Conservation (phyloP, 1,284 basidiomycete genomes). For the Heterobasidion annosum region DNA sequence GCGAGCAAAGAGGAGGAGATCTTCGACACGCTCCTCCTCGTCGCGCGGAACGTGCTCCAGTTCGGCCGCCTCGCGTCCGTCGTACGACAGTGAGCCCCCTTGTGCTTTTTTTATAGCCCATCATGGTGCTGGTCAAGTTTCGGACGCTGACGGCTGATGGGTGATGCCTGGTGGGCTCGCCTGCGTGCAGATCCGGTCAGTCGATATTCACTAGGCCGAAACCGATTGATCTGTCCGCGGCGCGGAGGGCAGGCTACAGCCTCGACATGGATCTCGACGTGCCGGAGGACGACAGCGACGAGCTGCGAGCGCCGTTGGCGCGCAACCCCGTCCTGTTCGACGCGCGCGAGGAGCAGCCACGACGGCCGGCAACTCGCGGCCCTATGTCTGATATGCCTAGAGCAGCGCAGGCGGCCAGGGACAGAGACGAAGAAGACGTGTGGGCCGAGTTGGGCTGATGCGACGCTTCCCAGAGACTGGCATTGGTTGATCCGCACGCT, state of each 20-base stretch:
- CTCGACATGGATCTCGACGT: slow-evolving; percentile 68
- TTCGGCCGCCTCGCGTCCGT: slow-evolving; percentile 85
- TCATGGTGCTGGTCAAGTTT: neutral
- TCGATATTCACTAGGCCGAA: slow-evolving; percentile 89
- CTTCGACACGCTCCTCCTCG: slow-evolving; percentile 82
- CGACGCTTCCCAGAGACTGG: neutral
- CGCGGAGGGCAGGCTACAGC: slow-evolving; percentile 59
- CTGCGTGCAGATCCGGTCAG: slow-evolving; percentile 69
- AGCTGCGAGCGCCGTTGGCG: slow-evolving; percentile 46
- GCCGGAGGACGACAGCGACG: slow-evolving; percentile 55
- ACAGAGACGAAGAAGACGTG: slow-evolving; percentile 56
- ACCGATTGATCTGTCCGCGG: slow-evolving; percentile 81
- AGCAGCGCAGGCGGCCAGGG: slow-evolving; percentile 39
- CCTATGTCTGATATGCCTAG: slow-evolving; percentile 46
- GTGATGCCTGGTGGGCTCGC: neutral
- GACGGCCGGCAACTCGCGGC: slow-evolving; percentile 20
- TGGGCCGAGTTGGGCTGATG: slow-evolving; percentile 64
- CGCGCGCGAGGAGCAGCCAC: slow-evolving; percentile 32
- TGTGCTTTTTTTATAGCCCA: neutral
- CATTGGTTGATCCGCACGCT: neutral
- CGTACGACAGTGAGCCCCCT: slow-evolving; percentile 70
- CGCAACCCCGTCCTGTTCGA: slow-evolving; percentile 44
- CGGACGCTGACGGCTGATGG: neutral
- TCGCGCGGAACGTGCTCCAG: slow-evolving; percentile 86
- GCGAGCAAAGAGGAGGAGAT: slow-evolving; percentile 85